Percentiles rank a stretch among this genome's conserved stretches.
These are phyloP conservation scores for Boeremia lycopersici DNA, from an alignment of 2,329 filamentous ascomycete species.

Conservation along the genomic window DNA sequence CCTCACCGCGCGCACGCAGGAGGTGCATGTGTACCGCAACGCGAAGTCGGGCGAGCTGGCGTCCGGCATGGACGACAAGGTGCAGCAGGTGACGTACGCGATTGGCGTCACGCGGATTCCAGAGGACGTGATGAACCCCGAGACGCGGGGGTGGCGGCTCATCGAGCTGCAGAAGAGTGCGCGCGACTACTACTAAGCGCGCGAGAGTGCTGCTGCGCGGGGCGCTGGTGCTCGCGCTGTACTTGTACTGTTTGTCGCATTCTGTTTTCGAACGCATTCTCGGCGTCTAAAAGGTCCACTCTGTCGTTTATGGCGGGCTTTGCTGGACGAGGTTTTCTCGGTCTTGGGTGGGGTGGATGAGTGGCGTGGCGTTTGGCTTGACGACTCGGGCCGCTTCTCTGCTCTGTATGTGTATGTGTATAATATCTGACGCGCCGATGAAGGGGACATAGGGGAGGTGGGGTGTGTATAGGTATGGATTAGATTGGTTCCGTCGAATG, in stretches of 20 bases:
- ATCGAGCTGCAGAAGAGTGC: slow-evolving; percentile 99
- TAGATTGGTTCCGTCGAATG: too few species aligned
- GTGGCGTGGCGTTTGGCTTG: slow-evolving; percentile 23
- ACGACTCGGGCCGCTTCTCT: slow-evolving; percentile 28
- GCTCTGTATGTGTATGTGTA: slow-evolving; percentile 37
- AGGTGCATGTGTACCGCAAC: slow-evolving; percentile 96
- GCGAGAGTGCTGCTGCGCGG: too few species aligned
- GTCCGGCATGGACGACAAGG: slow-evolving; percentile 97
- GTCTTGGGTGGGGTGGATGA: slow-evolving; percentile 17
- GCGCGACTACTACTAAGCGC: slow-evolving; percentile 76
- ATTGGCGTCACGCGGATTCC: slow-evolving; percentile 93
- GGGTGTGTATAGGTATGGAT: not conserved
- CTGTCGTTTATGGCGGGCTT: not conserved
- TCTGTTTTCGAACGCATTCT: too few species aligned
- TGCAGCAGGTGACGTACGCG: slow-evolving; percentile 96
- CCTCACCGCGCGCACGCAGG: slow-evolving; percentile 93
- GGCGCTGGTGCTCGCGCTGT: too few species aligned
- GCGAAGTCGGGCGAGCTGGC: slow-evolving; percentile 87
- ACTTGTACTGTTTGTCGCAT: too few species aligned
- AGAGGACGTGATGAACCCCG: slow-evolving; percentile 95
- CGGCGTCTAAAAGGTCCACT: too few species aligned
- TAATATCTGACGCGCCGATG: slow-evolving; percentile 8
- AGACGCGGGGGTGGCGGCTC: slow-evolving; percentile 94
- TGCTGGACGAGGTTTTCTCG: slow-evolving; percentile 17
- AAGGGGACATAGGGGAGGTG: not conserved